Evolutionary conservation across 441 rosid species (phyloP), one percentile per base, ranked within the genome.

Genomic region (Mallotus repandus): DNA sequence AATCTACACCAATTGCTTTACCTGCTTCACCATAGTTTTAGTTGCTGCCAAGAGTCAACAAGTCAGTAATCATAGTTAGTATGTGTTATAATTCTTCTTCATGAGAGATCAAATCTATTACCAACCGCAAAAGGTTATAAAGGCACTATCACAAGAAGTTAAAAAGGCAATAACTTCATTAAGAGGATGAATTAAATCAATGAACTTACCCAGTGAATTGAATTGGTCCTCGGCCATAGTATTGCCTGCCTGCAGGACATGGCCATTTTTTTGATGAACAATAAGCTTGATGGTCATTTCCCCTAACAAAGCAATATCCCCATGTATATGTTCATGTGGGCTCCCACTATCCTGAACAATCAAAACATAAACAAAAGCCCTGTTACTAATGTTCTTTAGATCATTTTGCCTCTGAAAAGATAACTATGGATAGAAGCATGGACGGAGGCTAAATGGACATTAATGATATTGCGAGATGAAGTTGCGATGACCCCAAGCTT

Each of bases 301-400:
- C 84, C 32, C 69, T 69, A 53, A 77, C n/a, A n/a, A 63, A 63
- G 79, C 81, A 81, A 55, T 77, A 81, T 48, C 84, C 84, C 84
- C 84, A 74, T 11, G 81, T 81, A 66, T 77, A 81, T 45, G 81
- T 77, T 38, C 81, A 81, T 79, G 9, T 72, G 69, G 25, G 84
- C 81, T 43, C 0, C 14, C 7, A 41, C 15, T 77, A 54, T 71
- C 29, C 84, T 79, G 9, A 66, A 79, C 77, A 38, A 45, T 12
- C 7, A 11, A 2, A 9, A 19, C 9, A 3, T 22, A 2, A 21
- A 53, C 16, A 61, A 5, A 48, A n/a, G 8, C 19, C 50, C 5
- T 4, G 49, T 45, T 45, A 45, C 5, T 5, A 4, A 45, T 45
- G 6, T 4, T 45, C 3, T 22, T 59, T 22, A 43, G 21, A 21